Conservation (phyloP, 805 yeast genomes). For the Zygoascus tannicola region DNA sequence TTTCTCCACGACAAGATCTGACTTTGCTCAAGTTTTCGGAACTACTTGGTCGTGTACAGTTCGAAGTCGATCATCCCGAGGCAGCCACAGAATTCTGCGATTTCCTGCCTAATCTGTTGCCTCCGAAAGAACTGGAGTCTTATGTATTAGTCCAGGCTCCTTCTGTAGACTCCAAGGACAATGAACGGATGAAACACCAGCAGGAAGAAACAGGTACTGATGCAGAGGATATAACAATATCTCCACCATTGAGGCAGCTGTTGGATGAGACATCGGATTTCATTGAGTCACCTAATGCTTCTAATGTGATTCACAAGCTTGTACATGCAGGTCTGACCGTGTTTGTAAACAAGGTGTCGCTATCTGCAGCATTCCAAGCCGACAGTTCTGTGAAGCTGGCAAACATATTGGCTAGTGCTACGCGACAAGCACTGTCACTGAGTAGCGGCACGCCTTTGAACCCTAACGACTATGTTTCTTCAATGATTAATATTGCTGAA, state of each 20-base stretch:
- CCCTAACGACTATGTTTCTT: slow-evolving; percentile 36
- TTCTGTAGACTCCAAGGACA: slow-evolving; percentile 14
- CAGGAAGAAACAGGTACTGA: neutral
- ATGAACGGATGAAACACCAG: slow-evolving; percentile 10
- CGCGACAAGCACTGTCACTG: slow-evolving; percentile 53
- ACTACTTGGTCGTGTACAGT: slow-evolving; percentile 27
- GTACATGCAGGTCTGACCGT: slow-evolving; percentile 38
- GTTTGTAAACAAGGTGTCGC: slow-evolving; percentile 34
- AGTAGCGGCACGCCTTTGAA: slow-evolving; percentile 35
- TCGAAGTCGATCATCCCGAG: slow-evolving; percentile 27
- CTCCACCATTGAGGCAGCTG: slow-evolving; percentile 25
- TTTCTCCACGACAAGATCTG: slow-evolving; percentile 68
- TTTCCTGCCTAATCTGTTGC: slow-evolving; percentile 34
- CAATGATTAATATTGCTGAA: slow-evolving; percentile 46
- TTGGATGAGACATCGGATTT: slow-evolving; percentile 38
- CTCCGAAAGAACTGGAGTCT: slow-evolving; percentile 44
- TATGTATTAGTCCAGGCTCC: slow-evolving; percentile 46
- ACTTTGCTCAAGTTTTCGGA: slow-evolving; percentile 48
- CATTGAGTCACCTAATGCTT: slow-evolving; percentile 33
- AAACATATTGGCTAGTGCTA: slow-evolving; percentile 55
- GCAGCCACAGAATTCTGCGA: slow-evolving; percentile 9
- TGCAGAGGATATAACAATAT: slow-evolving; percentile 1
- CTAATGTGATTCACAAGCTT: slow-evolving; percentile 31
- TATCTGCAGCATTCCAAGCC: neutral
- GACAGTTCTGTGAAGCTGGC: slow-evolving; percentile 44